Conservation (phyloP, 306 rosid species). For the Begonia masoniana region DNA sequence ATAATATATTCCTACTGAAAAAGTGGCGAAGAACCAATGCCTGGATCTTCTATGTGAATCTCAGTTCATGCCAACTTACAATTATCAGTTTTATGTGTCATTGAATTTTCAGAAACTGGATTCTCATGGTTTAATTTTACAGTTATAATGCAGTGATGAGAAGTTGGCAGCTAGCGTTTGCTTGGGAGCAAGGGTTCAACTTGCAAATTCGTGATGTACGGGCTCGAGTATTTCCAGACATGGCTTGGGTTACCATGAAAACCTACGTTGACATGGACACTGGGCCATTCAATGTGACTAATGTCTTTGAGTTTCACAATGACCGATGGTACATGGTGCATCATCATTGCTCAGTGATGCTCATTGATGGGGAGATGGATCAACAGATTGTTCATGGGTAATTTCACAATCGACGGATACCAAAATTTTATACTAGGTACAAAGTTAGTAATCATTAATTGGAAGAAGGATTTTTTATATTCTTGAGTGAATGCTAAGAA, state of each 20-base stretch:
- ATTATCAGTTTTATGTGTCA: too few relatives aligned
- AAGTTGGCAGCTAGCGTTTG: constrained; percentile 80
- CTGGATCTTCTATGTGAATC: too few relatives aligned
- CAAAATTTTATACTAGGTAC: constrained; percentile 27
- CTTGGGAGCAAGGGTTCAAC: constrained; percentile 84
- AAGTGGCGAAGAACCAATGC: too few relatives aligned
- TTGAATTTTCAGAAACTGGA: background rate
- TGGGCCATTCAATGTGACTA: constrained; percentile 74
- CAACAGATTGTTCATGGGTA: constrained; percentile 59
- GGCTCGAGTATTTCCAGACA: constrained; percentile 67
- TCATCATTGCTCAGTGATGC: constrained; percentile 86
- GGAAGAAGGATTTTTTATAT: constrained; percentile 40
- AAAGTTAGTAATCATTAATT: constrained; percentile 30
- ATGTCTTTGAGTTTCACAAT: constrained; percentile 60
- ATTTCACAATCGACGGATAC: constrained; percentile 12
- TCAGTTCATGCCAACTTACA: too few relatives aligned
- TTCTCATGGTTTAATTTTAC: constrained; percentile 12
- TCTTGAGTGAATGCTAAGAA: constrained; percentile 6
- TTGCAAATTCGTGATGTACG: constrained; percentile 83
- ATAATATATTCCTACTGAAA: too few relatives aligned
- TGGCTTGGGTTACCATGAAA: constrained; percentile 98
- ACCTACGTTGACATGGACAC: constrained; percentile 61
- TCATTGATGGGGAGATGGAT: constrained; percentile 42
- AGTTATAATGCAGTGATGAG: constrained; percentile 72
- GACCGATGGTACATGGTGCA: constrained; percentile 95